Evolutionary conservation across 2,329 filamentous ascomycete species (phyloP).

Genomic region (Madurella fahalii): DNA sequence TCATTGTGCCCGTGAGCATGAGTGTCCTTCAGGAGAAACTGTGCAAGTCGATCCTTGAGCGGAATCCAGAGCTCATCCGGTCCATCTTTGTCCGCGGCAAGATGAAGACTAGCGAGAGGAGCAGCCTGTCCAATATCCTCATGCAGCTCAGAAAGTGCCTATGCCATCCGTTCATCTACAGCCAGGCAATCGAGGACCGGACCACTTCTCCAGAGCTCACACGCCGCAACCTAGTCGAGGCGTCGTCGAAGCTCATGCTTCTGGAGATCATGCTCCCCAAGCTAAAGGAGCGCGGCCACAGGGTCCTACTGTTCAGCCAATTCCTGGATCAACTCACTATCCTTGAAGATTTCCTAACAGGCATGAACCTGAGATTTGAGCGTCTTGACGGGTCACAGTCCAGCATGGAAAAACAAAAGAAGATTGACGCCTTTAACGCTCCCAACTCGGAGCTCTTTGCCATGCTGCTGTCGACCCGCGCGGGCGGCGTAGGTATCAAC

Average conservation of each 20-base stretch:
- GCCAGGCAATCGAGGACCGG: slow-evolving; percentile 80
- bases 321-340: slow-evolving; percentile 87
- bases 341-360: slow-evolving; percentile 83
- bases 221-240: slow-evolving; percentile 82
- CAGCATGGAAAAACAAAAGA: slow-evolving; percentile 84
- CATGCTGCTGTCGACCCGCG: slow-evolving; percentile 88
- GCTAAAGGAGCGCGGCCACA: slow-evolving; percentile 76
- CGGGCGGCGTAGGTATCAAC: slow-evolving; percentile 96
- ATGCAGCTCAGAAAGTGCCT: slow-evolving; percentile 93
- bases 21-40: slow-evolving; percentile 88
- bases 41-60: slow-evolving; percentile 87
- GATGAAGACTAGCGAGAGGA: slow-evolving; percentile 66
- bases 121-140: slow-evolving; percentile 86
- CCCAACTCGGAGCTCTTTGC: slow-evolving; percentile 79
- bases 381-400: slow-evolving; percentile 83
- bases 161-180: slow-evolving; percentile 96
- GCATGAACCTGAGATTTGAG: slow-evolving; percentile 67
- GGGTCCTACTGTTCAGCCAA: slow-evolving; percentile 93
- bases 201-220: slow-evolving; percentile 57
- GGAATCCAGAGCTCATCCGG: slow-evolving; percentile 83
- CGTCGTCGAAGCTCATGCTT: slow-evolving; percentile 82
- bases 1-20: slow-evolving; percentile 96
- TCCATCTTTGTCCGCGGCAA: slow-evolving; percentile 72
- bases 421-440: slow-evolving; percentile 90
- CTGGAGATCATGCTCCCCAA: slow-evolving; percentile 84